Evolutionary conservation across 2,329 filamentous ascomycete genomes (phyloP).

Genomic region (Cladosporium sp.): DNA sequence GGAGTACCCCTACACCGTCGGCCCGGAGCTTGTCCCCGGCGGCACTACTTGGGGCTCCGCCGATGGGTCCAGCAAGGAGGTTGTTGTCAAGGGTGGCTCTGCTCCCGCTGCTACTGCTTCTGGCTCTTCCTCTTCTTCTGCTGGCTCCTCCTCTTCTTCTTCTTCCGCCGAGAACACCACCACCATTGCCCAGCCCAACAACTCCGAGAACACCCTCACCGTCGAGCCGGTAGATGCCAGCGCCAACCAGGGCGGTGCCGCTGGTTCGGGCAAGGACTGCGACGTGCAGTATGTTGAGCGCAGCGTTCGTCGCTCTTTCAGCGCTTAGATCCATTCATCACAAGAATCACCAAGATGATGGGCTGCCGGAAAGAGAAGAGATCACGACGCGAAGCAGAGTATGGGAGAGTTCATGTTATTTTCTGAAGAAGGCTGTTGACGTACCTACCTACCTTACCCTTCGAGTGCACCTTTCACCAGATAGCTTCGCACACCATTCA

Average conservation of each 20-base stretch:
- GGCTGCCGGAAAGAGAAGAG: background rate
- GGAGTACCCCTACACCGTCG: conserved; percentile 18
- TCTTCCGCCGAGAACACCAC: conserved; percentile 3
- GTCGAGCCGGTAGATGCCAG: background rate
- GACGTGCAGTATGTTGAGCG: conserved; percentile 22
- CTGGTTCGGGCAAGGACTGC: background rate
- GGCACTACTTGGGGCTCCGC: conserved; percentile 21
- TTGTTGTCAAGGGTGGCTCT: background rate
- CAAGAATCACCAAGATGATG: too few relatives aligned
- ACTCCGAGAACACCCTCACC: conserved; percentile 1
- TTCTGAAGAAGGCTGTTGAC: background rate
- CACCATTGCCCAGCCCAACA: background rate
- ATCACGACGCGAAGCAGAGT: background rate
- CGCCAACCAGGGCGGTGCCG: background rate
- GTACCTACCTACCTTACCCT: background rate
- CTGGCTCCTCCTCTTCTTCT: background rate
- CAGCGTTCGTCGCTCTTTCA: conserved; percentile 12
- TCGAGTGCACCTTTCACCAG: background rate
- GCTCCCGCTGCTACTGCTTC: background rate
- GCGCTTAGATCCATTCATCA: conserved; percentile 12
- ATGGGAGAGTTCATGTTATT: background rate
- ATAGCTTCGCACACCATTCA: background rate
- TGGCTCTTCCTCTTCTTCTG: background rate
- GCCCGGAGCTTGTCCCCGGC: conserved; percentile 19
- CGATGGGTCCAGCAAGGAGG: conserved; percentile 21